phyloP scores from a whole-genome alignment of 371 early-diverging fungal species.

The Lichtheimia corymbifera region DNA sequence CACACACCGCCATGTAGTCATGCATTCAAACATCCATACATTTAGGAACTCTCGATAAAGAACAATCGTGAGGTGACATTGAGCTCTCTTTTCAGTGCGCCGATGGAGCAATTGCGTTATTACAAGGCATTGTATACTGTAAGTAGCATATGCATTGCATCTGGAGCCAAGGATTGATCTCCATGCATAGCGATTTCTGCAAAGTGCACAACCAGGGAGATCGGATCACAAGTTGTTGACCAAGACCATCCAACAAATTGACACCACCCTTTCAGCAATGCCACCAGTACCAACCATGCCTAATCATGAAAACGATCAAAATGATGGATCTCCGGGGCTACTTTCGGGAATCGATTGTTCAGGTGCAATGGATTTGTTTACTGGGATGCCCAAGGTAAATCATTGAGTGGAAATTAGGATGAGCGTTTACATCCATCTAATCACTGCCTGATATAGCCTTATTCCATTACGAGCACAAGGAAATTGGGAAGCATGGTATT shows the following conservation, averaged over 20 bases:
- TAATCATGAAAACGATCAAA: background rate
- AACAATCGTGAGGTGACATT: constrained; percentile 29
- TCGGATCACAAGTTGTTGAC: constrained; percentile 30
- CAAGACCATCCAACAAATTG: constrained; percentile 32
- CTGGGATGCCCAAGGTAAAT: constrained; percentile 10
- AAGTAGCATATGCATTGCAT: background rate
- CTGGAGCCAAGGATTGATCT: background rate
- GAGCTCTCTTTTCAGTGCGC: constrained; percentile 43
- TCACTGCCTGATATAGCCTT: background rate
- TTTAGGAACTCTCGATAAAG: constrained; percentile 18
- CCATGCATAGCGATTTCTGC: constrained; percentile 23
- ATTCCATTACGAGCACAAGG: background rate
- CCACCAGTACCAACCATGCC: background rate
- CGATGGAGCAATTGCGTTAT: constrained; percentile 42
- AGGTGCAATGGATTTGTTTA: constrained; percentile 19
- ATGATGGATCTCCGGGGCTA: background rate
- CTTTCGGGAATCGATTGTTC: constrained; percentile 23
- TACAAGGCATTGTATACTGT: constrained; percentile 54
- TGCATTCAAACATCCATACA: background rate
- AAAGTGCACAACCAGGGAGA: constrained; percentile 38
- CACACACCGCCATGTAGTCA: constrained; percentile 8
- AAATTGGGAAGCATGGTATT: constrained; percentile 9
- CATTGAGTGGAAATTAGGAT: too few species aligned
- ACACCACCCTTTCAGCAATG: constrained; percentile 15
- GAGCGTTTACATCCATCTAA: background rate